phyloP scores from a whole-genome alignment of 2,329 filamentous ascomycete genomes.

The Sporothrix variecibatus region DNA sequence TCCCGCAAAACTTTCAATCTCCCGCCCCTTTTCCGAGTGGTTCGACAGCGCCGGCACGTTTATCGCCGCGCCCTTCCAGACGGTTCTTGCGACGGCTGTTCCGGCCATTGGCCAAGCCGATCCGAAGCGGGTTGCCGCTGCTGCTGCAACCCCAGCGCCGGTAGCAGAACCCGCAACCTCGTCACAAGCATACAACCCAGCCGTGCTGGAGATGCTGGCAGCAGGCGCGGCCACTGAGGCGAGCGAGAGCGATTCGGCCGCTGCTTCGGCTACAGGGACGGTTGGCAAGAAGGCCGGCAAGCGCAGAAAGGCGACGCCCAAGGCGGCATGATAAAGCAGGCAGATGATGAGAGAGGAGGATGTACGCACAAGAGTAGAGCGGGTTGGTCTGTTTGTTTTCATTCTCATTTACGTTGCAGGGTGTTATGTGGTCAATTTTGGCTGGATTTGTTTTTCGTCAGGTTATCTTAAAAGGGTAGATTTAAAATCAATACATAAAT shows the following conservation, averaged over 20 bases:
- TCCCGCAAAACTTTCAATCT: constrained; percentile 54
- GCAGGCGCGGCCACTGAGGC: constrained; percentile 33
- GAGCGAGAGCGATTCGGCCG: constrained; percentile 33
- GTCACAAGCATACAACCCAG: constrained; percentile 42
- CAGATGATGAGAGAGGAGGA: not conserved
- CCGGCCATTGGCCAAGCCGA: constrained; percentile 67
- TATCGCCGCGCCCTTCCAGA: constrained; percentile 74
- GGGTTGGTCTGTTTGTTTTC: not conserved
- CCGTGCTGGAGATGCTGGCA: constrained; percentile 52
- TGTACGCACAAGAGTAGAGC: not conserved
- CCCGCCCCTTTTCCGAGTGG: constrained; percentile 71
- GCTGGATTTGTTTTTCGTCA: not conserved
- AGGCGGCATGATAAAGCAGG: constrained; percentile 2
- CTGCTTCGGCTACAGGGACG: constrained; percentile 32
- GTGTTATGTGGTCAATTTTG: not conserved
- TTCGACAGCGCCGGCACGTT: constrained; percentile 75
- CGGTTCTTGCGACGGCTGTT: constrained; percentile 70
- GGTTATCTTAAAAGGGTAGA: not conserved
- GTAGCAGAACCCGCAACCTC: constrained; percentile 42
- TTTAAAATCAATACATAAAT: not conserved
- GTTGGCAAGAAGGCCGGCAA: constrained; percentile 46
- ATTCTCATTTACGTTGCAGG: not conserved
- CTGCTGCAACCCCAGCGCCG: constrained; percentile 38
- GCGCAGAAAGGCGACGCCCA: constrained; percentile 46
- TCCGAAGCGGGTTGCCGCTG: constrained; percentile 52